A percentile compares a stretch with the other conserved stretches of the same genome.
phyloP scores from a whole-genome alignment of 2,329 filamentous ascomycete species.

The Pseudogymnoascus sp. region DNA sequence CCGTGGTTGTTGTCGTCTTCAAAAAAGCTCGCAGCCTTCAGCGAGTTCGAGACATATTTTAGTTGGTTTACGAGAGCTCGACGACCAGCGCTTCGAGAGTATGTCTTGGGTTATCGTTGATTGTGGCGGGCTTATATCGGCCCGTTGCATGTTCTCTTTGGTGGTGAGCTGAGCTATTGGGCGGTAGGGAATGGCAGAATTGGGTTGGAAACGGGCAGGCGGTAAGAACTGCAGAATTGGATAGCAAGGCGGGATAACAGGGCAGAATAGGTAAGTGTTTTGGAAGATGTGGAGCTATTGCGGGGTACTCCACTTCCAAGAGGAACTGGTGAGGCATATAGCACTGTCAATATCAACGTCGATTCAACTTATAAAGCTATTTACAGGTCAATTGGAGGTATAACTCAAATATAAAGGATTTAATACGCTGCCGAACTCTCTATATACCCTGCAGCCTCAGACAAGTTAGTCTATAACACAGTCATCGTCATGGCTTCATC shows the following conservation, averaged over 20 bases:
- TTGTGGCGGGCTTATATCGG: not conserved
- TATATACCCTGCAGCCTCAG: not conserved
- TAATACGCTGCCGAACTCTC: not conserved
- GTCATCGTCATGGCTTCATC: not conserved
- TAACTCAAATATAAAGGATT: not conserved
- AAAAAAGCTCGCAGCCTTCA: not conserved
- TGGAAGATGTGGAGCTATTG: not conserved
- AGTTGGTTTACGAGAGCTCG: not conserved
- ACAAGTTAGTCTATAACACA: not conserved
- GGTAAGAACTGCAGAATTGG: not conserved
- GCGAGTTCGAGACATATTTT: not conserved
- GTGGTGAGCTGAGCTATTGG: not conserved
- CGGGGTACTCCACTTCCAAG: constrained; percentile 5
- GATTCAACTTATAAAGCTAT: not conserved
- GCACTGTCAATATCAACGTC: not conserved
- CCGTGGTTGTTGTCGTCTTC: not conserved
- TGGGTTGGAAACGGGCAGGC: not conserved
- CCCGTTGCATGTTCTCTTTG: not conserved
- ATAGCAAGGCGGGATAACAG: not conserved
- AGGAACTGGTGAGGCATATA: not conserved
- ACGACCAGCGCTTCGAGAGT: not conserved
- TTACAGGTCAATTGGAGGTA: not conserved
- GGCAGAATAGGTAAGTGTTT: not conserved
- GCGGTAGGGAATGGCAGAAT: not conserved
- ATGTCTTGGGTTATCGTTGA: not conserved